A percentile compares a stretch with the other conserved stretches of the same genome.
These are phyloP conservation scores for Cairneyella variabilis DNA, from an alignment of 495 filamentous ascomycete genomes.

Conservation along the genomic window DNA sequence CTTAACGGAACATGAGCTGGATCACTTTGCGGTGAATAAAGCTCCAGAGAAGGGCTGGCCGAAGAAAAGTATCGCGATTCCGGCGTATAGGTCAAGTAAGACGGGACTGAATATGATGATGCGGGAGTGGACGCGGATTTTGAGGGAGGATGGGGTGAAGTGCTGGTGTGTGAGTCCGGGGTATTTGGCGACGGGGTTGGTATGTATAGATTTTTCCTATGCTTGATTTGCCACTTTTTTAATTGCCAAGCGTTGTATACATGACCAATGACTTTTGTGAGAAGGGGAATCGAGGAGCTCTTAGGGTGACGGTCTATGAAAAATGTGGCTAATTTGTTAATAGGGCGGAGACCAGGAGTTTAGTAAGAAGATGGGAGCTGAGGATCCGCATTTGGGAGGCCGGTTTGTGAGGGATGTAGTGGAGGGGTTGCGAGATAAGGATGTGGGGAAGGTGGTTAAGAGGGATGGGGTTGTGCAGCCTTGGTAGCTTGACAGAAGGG, in stretches of 20 bases:
- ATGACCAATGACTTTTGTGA: too few relatives aligned
- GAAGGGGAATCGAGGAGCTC: too few relatives aligned
- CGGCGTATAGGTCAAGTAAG: slow-evolving; percentile 51
- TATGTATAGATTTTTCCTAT: too few relatives aligned
- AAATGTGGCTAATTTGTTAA: too few relatives aligned
- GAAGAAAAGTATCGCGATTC: slow-evolving; percentile 25
- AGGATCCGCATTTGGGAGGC: slow-evolving; percentile 39
- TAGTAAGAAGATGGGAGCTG: slow-evolving; percentile 35
- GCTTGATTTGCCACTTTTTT: too few relatives aligned
- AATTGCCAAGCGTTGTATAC: too few relatives aligned
- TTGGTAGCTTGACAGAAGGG: too few relatives aligned
- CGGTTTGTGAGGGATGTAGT: slow-evolving; percentile 40
- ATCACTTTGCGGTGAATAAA: slow-evolving; percentile 23
- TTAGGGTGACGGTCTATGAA: too few relatives aligned
- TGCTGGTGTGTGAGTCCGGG: slow-evolving; percentile 53
- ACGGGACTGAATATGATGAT: slow-evolving; percentile 65
- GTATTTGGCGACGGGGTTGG: slow-evolving; percentile 51
- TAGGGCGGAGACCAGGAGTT: slow-evolving; percentile 32
- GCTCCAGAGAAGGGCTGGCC: slow-evolving; percentile 44
- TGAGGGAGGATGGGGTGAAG: slow-evolving; percentile 59
- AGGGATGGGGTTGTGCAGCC: slow-evolving; percentile 33
- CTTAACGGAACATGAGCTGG: slow-evolving; percentile 35
- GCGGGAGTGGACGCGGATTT: slow-evolving; percentile 48
- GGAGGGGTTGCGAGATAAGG: slow-evolving; percentile 44
- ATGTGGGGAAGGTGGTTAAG: slow-evolving; percentile 41